Base-by-base conservation (phyloP, 148 eudicot species). In the Camellia lanceoleosa region DNA sequence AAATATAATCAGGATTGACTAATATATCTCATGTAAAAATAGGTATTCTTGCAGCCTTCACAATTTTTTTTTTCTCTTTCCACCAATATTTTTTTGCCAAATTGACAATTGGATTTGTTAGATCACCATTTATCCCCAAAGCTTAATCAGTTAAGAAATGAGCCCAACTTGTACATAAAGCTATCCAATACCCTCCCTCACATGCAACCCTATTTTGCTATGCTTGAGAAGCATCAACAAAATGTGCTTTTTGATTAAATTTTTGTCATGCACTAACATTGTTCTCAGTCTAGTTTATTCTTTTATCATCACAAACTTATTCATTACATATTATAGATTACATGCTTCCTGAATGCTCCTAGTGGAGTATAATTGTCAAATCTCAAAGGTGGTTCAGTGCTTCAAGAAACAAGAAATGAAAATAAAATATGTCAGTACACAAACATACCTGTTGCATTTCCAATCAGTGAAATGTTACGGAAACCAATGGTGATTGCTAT, bases 401-500 rank as follows among this genome's bases (percentile, higher is more conserved):
- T 6, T 44, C 74, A 49, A 7, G 30, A 49, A 6, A 38, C 55
- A 3, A 30, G 13, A 52, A 7, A 46, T 73, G 8, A 52, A 72
- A 30, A 49, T 79, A 14, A n/a, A 41, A 56, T 18, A 63, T 7
- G 15, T 80, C 4, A 23, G 13, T 61, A 3, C 20, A 13, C 38
- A 73, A 49, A 20, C 55, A 30, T 82, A 88, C 90, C 88, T 61
- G 87, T 75, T 5, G 89, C 91, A 73, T 82, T 82, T 81, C 84
- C 91, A 54, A 88, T 82, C 55, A 74, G 75, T 63, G 80, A 59
- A 43, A 84, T 81, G 64, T 88, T 80, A 64, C 71, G 88, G 58
- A 88, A 86, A 69, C 84, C 89, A 70, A 88, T 76, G n/a, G 89
- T 84, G 78, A 81, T 42, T 4, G 85, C 75, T 20, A 88, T 54